Evolutionary conservation across 176 grass and related monocot genomes (phyloP).

Genomic region (Rhynchospora pubera): DNA sequence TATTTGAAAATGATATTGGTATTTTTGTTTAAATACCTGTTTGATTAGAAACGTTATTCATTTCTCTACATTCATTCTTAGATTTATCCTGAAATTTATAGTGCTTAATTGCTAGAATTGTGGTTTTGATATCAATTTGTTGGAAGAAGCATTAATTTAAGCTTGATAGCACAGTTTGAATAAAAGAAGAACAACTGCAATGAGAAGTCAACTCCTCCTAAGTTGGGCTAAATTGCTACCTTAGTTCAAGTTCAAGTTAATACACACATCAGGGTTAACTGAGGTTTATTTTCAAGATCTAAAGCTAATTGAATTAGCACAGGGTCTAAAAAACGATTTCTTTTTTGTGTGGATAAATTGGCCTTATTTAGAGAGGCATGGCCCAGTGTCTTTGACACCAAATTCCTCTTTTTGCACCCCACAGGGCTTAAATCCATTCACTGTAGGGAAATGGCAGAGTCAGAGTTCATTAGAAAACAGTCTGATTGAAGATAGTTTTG

Average conservation of each 20-base stretch:
- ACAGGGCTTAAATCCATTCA: too few species aligned
- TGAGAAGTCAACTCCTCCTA: background rate
- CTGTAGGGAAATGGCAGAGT: background rate
- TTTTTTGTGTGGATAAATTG: too few species aligned
- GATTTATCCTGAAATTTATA: background rate
- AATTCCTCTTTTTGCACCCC: too few species aligned
- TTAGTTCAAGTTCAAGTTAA: background rate
- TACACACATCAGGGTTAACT: conserved; percentile 14
- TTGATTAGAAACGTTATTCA: background rate
- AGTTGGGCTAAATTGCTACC: background rate
- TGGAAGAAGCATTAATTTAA: background rate
- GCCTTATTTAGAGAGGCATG: too few species aligned
- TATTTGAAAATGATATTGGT: background rate
- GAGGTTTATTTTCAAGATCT: background rate
- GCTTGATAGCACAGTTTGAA: background rate
- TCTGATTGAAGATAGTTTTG: background rate
- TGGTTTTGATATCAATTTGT: background rate
- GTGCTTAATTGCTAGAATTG: background rate
- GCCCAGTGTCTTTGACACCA: too few species aligned
- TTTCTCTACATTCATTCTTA: background rate
- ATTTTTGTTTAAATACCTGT: background rate
- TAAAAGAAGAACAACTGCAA: background rate
- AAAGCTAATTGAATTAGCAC: background rate
- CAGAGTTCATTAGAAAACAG: too few species aligned
- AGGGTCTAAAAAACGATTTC: background rate